Conservation (phyloP, 257 asterid genomes). For the Marsdenia floribunda region DNA sequence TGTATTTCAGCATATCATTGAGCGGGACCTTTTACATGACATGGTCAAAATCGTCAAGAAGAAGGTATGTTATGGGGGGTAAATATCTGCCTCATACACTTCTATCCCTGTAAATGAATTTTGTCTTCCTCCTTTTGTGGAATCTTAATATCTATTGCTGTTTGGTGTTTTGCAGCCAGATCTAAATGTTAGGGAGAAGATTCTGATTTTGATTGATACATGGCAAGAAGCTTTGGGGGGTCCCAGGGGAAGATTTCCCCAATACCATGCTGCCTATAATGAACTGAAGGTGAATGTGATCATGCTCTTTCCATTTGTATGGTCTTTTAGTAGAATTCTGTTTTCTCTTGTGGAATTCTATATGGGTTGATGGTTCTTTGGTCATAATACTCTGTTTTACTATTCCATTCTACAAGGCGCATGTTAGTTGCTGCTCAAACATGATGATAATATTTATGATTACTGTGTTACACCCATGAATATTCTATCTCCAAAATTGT, state of each 20-base stretch:
- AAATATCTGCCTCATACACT: not conserved
- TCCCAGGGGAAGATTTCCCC: constrained; percentile 79
- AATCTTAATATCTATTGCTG: constrained; percentile 8
- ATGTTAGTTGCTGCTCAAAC: not conserved
- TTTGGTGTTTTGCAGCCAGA: constrained; percentile 65
- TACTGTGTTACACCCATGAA: not conserved
- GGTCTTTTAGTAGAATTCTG: not conserved
- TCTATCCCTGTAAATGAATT: not conserved
- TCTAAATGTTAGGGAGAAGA: constrained; percentile 91
- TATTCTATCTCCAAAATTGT: not conserved
- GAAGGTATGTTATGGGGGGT: constrained; percentile 41
- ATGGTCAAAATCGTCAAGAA: constrained; percentile 96
- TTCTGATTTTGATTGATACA: constrained; percentile 72
- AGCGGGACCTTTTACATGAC: constrained; percentile 83
- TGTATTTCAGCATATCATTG: constrained; percentile 80
- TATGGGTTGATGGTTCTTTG: not conserved
- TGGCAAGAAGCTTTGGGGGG: constrained; percentile 99
- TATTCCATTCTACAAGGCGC: not conserved
- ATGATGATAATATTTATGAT: not conserved
- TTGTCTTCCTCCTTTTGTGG: constrained; percentile 3
- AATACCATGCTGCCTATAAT: constrained; percentile 77
- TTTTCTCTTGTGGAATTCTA: not conserved
- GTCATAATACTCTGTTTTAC: not conserved
- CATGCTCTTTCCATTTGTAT: constrained; percentile 3
- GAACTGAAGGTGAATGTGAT: constrained; percentile 65